A percentile compares a stretch with the other conserved stretches of the same genome.
These are phyloP conservation scores for Populus nigra DNA, from an alignment of 345 rosid genomes.

Conservation along the genomic window DNA sequence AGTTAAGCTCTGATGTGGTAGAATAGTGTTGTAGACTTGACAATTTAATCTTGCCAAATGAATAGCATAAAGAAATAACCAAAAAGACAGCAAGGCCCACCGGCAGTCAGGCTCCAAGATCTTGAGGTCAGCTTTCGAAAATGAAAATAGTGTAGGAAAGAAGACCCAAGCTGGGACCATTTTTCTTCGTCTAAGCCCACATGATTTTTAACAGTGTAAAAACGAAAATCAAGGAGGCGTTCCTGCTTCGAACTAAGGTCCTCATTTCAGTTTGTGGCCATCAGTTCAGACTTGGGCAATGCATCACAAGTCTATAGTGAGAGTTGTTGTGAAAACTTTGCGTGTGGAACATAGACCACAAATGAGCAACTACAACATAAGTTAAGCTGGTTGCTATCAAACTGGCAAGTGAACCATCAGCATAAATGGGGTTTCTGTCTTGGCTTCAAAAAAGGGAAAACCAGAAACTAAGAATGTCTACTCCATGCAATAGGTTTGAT, in stretches of 20 bases:
- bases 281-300: not conserved
- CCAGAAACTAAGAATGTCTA: not conserved
- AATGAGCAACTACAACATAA: not conserved
- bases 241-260: not conserved
- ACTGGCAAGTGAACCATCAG: not conserved
- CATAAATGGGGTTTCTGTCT: not conserved
- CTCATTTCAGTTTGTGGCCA: not conserved
- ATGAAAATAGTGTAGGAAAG: not conserved
- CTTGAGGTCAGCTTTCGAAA: not conserved
- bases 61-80: not conserved
- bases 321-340: not conserved
- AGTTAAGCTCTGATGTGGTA: not conserved
- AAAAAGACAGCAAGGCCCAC: not conserved
- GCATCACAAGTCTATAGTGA: not conserved
- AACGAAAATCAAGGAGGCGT: not conserved
- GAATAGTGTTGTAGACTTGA: not conserved
- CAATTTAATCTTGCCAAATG: not conserved
- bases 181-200: not conserved
- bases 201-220: not conserved
- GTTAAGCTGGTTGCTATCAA: not conserved
- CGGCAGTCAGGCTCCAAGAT: not conserved
- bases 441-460: not conserved
- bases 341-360: not conserved
- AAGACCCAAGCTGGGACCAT: not conserved
- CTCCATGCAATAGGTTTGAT: constrained; percentile 1